These are phyloP conservation scores for Candida arabinofermentans DNA, from an alignment of 805 yeast species.

Conservation along the genomic window DNA sequence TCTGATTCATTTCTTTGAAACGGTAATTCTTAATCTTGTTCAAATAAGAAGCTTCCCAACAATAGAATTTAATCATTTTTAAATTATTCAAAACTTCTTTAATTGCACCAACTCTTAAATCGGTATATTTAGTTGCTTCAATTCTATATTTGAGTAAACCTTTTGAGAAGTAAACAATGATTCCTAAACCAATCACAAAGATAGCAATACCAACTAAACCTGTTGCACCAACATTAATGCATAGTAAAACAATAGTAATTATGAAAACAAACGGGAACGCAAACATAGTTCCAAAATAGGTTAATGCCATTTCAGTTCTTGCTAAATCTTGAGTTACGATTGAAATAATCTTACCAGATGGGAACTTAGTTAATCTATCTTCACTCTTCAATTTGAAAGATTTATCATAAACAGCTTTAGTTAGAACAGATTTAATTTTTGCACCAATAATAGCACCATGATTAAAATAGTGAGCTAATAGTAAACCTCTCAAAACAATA, in stretches of 20 bases:
- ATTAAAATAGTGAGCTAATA: conserved; percentile 60
- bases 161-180: conserved; percentile 44
- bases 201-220: conserved; percentile 70
- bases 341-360: conserved; percentile 69
- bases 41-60: conserved; percentile 83
- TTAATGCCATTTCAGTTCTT: conserved; percentile 68
- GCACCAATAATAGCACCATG: conserved; percentile 60
- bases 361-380: conserved; percentile 51
- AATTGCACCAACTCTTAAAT: conserved; percentile 66
- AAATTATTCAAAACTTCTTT: conserved; percentile 75
- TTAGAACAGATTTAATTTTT: conserved; percentile 60
- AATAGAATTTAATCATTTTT: conserved; percentile 77
- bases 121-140: conserved; percentile 59
- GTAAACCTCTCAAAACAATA: conserved; percentile 43
- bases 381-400: conserved; percentile 54
- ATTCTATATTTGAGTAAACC: conserved; percentile 49
- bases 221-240: conserved; percentile 65
- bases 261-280: conserved; percentile 59
- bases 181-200: conserved; percentile 45
- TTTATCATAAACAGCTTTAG: conserved; percentile 63
- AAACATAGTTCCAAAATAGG: conserved; percentile 59
- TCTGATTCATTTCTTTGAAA: conserved; percentile 50
- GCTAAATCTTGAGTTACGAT: conserved; percentile 76
- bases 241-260: conserved; percentile 57
- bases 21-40: conserved; percentile 52